Base-by-base conservation (phyloP, 768 basidiomycete species). In the Panaeolus cyanescens region DNA sequence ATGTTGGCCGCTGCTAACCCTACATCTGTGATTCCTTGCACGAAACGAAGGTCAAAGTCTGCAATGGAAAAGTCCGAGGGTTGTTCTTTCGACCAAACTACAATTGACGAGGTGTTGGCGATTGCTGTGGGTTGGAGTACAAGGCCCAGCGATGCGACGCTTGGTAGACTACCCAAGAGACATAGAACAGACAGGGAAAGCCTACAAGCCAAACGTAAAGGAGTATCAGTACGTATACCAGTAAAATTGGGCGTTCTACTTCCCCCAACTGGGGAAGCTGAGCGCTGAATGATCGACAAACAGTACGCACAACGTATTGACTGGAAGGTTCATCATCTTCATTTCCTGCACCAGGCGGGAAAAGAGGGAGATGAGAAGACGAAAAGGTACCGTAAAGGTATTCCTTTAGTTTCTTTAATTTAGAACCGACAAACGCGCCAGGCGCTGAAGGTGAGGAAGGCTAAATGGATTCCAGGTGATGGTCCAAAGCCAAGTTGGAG, bases 271-370 rank as follows among this genome's bases (percentile, higher is more conserved):
- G 40, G 40, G 25, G 6, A 34, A 25, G 22, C 56, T 39, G 22
- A 59, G 55, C 45, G 55, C 45, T 60, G 13, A 17, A 61, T 56
- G 33, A 62, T 50, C 34, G 42, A 59, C 45, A 62, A 50, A 50
- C 32, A 56, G 30, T n/a, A 62, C 25, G 20, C 59, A 55, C 36
- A 59, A 57, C 30, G n/a, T 20, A 45, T 37, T 10, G 57, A 32
- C 20, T 20, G 17, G 32, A 34, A 32, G 9, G 20, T 5, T 31
- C 12, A 56, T 32, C 33, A 17, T 31, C 15, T 60, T 61, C 64
- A 63, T 67, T 39, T 64, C 62, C 66, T 57, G 66, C 66, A 60
- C 66, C 66, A 67, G 66, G 66, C 66, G 39, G 55, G 63, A 64
- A n/a, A 50, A 64, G 55, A 62, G 63, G 19, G 17, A 31, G 32